These are phyloP conservation scores for Meyerozyma smithsonii DNA, from an alignment of 1,139 yeast genomes.

Conservation along the genomic window DNA sequence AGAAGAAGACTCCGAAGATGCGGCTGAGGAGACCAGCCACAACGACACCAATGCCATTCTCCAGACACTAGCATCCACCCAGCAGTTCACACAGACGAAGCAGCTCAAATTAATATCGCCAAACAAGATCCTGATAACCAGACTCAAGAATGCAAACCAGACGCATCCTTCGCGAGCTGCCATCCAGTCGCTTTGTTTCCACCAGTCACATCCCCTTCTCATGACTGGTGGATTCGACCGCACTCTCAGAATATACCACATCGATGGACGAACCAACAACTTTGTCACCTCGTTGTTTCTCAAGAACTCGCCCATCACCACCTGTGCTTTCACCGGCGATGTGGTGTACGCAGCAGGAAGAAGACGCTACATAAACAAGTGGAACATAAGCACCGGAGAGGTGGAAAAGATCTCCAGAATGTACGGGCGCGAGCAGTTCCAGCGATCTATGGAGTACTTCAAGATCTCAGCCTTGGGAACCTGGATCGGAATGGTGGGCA, in stretches of 20 bases:
- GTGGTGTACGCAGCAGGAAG: slow-evolving; percentile 82
- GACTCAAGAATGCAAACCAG: slow-evolving; percentile 83
- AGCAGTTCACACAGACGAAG: slow-evolving; percentile 48
- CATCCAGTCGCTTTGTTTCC: slow-evolving; percentile 80
- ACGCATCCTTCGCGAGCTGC: slow-evolving; percentile 68
- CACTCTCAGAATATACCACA: slow-evolving; percentile 79
- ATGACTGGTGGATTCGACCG: slow-evolving; percentile 92
- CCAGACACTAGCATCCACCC: slow-evolving; percentile 54
- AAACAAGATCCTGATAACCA: slow-evolving; percentile 62
- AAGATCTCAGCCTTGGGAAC: slow-evolving; percentile 67
- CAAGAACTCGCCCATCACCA: slow-evolving; percentile 73
- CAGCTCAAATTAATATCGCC: slow-evolving; percentile 64
- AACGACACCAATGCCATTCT: slow-evolving; percentile 55
- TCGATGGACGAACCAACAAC: slow-evolving; percentile 84
- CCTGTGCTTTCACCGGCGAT: slow-evolving; percentile 54
- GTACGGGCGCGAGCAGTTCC: slow-evolving; percentile 87
- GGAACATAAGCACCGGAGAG: slow-evolving; percentile 76
- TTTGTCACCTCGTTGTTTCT: slow-evolving; percentile 79
- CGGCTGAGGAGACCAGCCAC: slow-evolving; percentile 27
- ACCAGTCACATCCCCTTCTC: slow-evolving; percentile 76
- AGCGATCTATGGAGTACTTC: slow-evolving; percentile 83
- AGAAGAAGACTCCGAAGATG: slow-evolving; percentile 31
- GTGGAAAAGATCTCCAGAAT: slow-evolving; percentile 82
- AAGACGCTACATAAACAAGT: slow-evolving; percentile 84
- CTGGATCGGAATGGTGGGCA: slow-evolving; percentile 73